Evolutionary conservation across 2,329 filamentous ascomycete species (phyloP).

Genomic region (Aspergillus sp.): DNA sequence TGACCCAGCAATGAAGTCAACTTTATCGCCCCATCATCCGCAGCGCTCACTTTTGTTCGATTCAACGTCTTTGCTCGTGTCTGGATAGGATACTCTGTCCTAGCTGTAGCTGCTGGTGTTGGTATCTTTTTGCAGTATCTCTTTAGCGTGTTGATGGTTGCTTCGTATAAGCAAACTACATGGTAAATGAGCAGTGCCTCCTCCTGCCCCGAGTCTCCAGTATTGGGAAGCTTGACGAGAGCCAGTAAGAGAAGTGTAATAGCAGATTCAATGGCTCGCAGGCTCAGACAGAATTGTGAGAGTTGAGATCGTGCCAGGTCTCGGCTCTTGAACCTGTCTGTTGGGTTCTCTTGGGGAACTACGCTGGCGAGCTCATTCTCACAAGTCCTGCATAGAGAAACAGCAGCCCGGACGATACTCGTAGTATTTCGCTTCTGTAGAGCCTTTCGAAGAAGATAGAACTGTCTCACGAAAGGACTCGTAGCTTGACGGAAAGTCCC

Average conservation of each 20-base stretch:
- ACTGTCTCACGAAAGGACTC: slow-evolving; percentile 33
- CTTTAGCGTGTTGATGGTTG: slow-evolving; percentile 26
- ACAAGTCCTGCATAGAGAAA: slow-evolving; percentile 31
- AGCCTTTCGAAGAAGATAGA: slow-evolving; percentile 33
- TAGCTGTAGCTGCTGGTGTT: not conserved
- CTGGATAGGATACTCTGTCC: slow-evolving; percentile 12
- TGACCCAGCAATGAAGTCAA: slow-evolving; percentile 28
- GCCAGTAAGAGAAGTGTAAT: slow-evolving; percentile 28
- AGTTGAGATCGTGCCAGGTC: not conserved
- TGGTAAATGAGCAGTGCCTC: slow-evolving; percentile 33
- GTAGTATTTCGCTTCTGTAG: slow-evolving; percentile 29
- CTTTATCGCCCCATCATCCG: slow-evolving; percentile 19
- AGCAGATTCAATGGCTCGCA: slow-evolving; percentile 25
- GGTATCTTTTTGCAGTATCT: slow-evolving; percentile 21
- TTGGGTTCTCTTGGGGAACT: slow-evolving; percentile 8
- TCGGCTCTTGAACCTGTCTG: slow-evolving; percentile 7
- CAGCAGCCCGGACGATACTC: slow-evolving; percentile 22
- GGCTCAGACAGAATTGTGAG: slow-evolving; percentile 18
- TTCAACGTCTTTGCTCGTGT: slow-evolving; percentile 15
- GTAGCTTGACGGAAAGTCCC: slow-evolving; percentile 22
- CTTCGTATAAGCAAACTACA: slow-evolving; percentile 34
- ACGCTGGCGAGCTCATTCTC: slow-evolving; percentile 22
- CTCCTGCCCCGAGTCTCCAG: slow-evolving; percentile 11
- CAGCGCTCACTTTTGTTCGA: not conserved
- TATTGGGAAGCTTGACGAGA: slow-evolving; percentile 25